Evolutionary conservation across 2,329 filamentous ascomycete genomes (phyloP).

Genomic region (Penicillium sp.): DNA sequence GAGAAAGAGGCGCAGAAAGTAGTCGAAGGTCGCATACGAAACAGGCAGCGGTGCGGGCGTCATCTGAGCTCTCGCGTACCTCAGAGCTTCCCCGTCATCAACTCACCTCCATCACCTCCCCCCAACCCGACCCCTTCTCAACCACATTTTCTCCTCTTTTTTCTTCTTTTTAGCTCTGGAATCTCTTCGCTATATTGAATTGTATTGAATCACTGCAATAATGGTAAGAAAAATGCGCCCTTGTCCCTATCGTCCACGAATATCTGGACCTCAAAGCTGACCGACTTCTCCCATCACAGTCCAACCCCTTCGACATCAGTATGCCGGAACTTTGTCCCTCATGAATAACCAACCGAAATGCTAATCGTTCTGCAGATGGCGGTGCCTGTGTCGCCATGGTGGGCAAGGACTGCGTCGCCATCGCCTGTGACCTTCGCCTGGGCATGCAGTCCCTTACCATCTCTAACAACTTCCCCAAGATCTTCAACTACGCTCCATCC

Average conservation of each 20-base stretch:
- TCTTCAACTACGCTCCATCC: slow-evolving; percentile 89
- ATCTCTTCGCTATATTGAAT: slow-evolving; percentile 7
- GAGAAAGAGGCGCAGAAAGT: slow-evolving; percentile 25
- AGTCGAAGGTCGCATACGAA: slow-evolving; percentile 22
- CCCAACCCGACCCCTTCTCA: slow-evolving; percentile 15
- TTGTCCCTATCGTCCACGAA: slow-evolving; percentile 9
- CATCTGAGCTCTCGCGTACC: slow-evolving; percentile 31
- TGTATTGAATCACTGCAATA: slow-evolving; percentile 18
- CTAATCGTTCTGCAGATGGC: slow-evolving; percentile 55
- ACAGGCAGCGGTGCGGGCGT: slow-evolving; percentile 32
- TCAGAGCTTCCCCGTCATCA: slow-evolving; percentile 30
- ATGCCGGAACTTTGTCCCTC: slow-evolving; percentile 34
- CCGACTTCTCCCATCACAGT: slow-evolving; percentile 53
- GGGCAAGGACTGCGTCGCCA: slow-evolving; percentile 98
- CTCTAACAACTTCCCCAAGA: slow-evolving; percentile 99
- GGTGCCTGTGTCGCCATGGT: slow-evolving; percentile 98
- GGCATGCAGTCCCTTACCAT: slow-evolving; percentile 95
- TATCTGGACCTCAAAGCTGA: slow-evolving; percentile 30
- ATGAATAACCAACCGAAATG: slow-evolving; percentile 5
- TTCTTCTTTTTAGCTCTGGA: slow-evolving; percentile 14
- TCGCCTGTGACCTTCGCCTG: slow-evolving; percentile 97
- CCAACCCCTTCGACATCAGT: slow-evolving; percentile 96
- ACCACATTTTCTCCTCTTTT: slow-evolving; percentile 10
- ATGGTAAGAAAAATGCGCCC: slow-evolving; percentile 20
- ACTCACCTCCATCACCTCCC: slow-evolving; percentile 17